These are phyloP conservation scores for Penicillium sp. DNA, from an alignment of 2,329 filamentous ascomycete species.

Conservation along the genomic window DNA sequence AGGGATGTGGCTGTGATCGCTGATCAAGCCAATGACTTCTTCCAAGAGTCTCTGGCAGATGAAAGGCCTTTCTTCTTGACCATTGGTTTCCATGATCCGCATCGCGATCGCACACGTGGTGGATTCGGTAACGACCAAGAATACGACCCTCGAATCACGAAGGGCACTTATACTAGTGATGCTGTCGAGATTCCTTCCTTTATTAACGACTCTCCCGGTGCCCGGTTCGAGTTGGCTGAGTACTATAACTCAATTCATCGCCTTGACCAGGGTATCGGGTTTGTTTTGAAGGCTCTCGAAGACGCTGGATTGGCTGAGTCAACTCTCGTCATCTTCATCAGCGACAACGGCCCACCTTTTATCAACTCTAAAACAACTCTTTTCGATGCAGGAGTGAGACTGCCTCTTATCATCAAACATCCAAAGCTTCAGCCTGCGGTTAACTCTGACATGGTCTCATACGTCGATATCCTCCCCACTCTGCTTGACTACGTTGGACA, in stretches of 20 bases:
- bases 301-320: constrained; percentile 27
- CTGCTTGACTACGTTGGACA: constrained; percentile 43
- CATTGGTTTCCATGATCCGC: constrained; percentile 50
- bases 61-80: constrained; percentile 48
- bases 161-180: constrained; percentile 28
- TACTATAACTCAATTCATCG: constrained; percentile 48
- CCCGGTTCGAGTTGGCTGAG: constrained; percentile 45
- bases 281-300: constrained; percentile 41
- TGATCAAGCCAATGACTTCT: constrained; percentile 41
- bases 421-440: constrained; percentile 32
- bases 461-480: constrained; percentile 50
- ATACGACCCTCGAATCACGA: constrained; percentile 26
- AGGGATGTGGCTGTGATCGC: constrained; percentile 48
- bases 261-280: constrained; percentile 45
- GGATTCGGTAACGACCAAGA: constrained; percentile 48
- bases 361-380: constrained; percentile 55
- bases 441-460: constrained; percentile 50
- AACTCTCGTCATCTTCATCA: constrained; percentile 50
- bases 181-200: constrained; percentile 46
- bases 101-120: constrained; percentile 44
- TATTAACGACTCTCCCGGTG: constrained; percentile 43
- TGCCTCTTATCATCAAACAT: constrained; percentile 46
- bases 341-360: constrained; percentile 53
- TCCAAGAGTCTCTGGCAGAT: constrained; percentile 34
- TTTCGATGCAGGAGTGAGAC: constrained; percentile 49